A percentile compares a stretch with the other conserved stretches of the same genome.
phyloP scores from a whole-genome alignment of 495 filamentous ascomycete species.

The Paragyromitra xinjiangensis region DNA sequence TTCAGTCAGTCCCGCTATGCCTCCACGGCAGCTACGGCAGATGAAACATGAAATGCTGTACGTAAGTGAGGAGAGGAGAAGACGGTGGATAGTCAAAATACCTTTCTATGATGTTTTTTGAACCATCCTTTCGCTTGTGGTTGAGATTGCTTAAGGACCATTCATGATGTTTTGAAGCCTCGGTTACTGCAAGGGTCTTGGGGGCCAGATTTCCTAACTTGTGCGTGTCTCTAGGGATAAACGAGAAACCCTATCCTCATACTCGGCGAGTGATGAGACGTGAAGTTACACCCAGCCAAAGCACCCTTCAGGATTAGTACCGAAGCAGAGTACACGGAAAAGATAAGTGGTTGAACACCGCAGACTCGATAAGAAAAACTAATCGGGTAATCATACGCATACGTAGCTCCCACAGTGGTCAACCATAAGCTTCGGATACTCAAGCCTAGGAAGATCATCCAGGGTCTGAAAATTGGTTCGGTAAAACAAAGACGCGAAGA shows the following conservation, averaged over 20 bases:
- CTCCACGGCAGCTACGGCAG: conserved; percentile 23
- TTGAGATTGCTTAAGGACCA: neutral
- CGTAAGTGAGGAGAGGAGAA: neutral
- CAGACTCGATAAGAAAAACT: neutral
- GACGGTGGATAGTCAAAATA: too few relatives aligned
- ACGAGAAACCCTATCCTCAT: neutral
- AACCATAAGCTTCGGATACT: conserved; percentile 4
- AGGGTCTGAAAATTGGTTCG: conserved; percentile 16
- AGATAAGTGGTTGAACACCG: neutral
- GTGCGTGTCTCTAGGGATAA: neutral
- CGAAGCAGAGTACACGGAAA: neutral
- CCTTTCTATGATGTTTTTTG: neutral
- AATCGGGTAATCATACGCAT: conserved; percentile 24
- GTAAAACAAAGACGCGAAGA: conserved; percentile 7
- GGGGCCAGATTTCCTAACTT: neutral
- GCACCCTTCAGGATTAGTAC: neutral
- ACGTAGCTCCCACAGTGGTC: neutral
- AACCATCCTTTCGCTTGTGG: neutral
- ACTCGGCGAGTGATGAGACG: conserved; percentile 27
- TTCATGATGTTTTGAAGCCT: neutral
- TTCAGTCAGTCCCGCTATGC: conserved; percentile 4
- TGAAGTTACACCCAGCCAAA: conserved; percentile 18
- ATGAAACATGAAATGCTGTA: conserved; percentile 27
- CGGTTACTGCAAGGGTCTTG: neutral
- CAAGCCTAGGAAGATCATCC: conserved; percentile 20